These are phyloP conservation scores for Melanopsichium pennsylvanicum DNA, from an alignment of 1,284 basidiomycete species.

Conservation along the genomic window DNA sequence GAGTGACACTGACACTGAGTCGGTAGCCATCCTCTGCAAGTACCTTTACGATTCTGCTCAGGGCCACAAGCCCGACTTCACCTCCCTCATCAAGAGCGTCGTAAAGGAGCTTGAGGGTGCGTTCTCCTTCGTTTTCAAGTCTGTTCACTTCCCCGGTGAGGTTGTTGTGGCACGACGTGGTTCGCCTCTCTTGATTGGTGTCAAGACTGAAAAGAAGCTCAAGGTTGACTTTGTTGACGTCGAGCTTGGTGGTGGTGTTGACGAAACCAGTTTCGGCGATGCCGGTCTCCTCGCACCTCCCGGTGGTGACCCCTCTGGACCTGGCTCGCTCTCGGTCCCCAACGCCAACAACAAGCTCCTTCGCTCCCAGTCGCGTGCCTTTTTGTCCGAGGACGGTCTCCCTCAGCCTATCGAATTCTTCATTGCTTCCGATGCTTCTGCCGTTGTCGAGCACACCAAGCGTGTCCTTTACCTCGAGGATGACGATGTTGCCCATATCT, in stretches of 20 bases:
- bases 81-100: constrained; percentile 90
- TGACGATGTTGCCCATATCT: constrained; percentile 97
- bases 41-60: constrained; percentile 95
- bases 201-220: constrained; percentile 99
- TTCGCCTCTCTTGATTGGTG: constrained; percentile 94
- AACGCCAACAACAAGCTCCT: constrained; percentile 75
- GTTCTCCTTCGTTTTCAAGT: constrained; percentile 99
- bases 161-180: constrained; percentile 94
- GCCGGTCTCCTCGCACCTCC: constrained; percentile 77
- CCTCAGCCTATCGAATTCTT: constrained; percentile 99
- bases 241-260: constrained; percentile 69
- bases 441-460: constrained; percentile 98
- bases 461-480: constrained; percentile 98
- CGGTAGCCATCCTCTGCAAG: constrained; percentile 93
- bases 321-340: constrained; percentile 62
- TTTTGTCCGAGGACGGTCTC: constrained; percentile 97
- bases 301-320: constrained; percentile 59
- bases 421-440: constrained; percentile 94
- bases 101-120: constrained; percentile 98
- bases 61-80: constrained; percentile 87
- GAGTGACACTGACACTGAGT: constrained; percentile 97
- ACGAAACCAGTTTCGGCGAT: constrained; percentile 48
- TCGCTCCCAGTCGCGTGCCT: constrained; percentile 94
- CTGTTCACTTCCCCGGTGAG: constrained; percentile 92
- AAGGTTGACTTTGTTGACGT: constrained; percentile 99